Conservation (phyloP, 345 rosid genomes). For the Dipteronia dyeriana region DNA sequence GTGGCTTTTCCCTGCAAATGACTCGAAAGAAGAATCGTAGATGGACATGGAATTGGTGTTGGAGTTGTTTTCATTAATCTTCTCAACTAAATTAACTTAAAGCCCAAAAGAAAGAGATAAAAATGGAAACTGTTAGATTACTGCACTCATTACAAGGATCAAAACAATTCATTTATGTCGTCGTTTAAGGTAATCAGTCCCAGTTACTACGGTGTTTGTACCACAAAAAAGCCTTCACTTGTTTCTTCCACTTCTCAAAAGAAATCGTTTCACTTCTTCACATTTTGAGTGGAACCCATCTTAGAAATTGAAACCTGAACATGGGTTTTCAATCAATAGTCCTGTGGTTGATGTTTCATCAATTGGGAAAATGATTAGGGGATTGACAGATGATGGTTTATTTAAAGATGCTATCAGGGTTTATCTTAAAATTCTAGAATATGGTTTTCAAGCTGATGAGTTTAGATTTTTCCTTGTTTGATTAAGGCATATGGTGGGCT, state of each 20-base stretch:
- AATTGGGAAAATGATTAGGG: slow-evolving; percentile 29
- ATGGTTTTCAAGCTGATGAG: slow-evolving; percentile 29
- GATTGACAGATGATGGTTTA: slow-evolving; percentile 28
- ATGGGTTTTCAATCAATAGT: slow-evolving; percentile 14
- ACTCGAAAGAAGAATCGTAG: too few relatives aligned
- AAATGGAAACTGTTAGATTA: slow-evolving; percentile 23
- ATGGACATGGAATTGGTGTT: background rate
- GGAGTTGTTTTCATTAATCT: background rate
- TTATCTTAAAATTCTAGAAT: slow-evolving; percentile 38
- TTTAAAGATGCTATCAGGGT: slow-evolving; percentile 38
- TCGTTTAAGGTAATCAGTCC: background rate
- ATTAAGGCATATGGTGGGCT: slow-evolving; percentile 45
- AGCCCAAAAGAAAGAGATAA: background rate
- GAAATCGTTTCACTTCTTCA: background rate
- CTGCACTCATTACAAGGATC: slow-evolving; percentile 1
- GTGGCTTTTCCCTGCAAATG: background rate
- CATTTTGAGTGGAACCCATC: slow-evolving; percentile 8
- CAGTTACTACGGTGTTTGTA: too few relatives aligned
- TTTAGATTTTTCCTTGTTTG: slow-evolving; percentile 42
- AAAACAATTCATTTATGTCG: background rate
- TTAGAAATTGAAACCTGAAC: slow-evolving; percentile 1
- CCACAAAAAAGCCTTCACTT: too few relatives aligned
- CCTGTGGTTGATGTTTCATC: slow-evolving; percentile 24
- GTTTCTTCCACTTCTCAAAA: too few relatives aligned
- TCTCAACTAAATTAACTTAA: background rate